phyloP scores from a whole-genome alignment of 768 basidiomycete species.

The Kwoniella sp. region DNA sequence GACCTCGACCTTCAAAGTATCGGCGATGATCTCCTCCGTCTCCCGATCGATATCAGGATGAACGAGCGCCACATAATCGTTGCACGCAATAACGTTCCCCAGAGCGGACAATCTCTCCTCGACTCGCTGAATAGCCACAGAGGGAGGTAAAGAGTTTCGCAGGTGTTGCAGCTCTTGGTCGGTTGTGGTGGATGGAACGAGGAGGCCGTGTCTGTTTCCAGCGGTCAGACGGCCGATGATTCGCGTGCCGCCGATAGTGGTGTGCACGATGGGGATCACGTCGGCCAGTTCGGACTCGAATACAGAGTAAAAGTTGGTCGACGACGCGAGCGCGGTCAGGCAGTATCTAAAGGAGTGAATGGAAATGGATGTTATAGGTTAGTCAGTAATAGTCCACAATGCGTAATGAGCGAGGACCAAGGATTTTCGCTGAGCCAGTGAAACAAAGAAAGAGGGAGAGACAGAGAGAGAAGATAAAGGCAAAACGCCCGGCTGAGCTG shows the following conservation, averaged over 20 bases:
- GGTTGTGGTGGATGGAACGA: constrained; percentile 92
- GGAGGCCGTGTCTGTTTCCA: constrained; percentile 94
- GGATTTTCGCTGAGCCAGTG: not conserved
- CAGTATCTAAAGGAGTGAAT: constrained; percentile 72
- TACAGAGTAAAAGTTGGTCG: constrained; percentile 96
- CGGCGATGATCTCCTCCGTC: constrained; percentile 99
- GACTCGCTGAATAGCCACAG: constrained; percentile 91
- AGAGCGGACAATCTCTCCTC: constrained; percentile 96
- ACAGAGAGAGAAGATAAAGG: no score
- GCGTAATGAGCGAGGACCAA: no score
- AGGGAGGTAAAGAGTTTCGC: constrained; percentile 88
- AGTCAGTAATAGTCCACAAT: no score
- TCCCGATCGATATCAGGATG: constrained; percentile 98
- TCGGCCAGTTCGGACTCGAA: constrained; percentile 94
- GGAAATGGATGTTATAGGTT: no score
- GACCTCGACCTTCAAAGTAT: constrained; percentile 97
- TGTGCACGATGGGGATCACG: constrained; percentile 93
- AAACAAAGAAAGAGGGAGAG: not conserved
- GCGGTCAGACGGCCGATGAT: constrained; percentile 92
- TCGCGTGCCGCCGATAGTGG: constrained; percentile 89
- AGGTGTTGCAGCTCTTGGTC: constrained; percentile 98
- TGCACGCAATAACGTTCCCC: constrained; percentile 97
- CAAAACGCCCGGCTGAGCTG: not conserved
- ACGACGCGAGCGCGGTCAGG: constrained; percentile 87
- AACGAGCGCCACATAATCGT: constrained; percentile 97